Percentiles rank a stretch among this genome's conserved stretches.
phyloP scores from a whole-genome alignment of 2,329 filamentous ascomycete species.

The Xenoacremonium recifei region DNA sequence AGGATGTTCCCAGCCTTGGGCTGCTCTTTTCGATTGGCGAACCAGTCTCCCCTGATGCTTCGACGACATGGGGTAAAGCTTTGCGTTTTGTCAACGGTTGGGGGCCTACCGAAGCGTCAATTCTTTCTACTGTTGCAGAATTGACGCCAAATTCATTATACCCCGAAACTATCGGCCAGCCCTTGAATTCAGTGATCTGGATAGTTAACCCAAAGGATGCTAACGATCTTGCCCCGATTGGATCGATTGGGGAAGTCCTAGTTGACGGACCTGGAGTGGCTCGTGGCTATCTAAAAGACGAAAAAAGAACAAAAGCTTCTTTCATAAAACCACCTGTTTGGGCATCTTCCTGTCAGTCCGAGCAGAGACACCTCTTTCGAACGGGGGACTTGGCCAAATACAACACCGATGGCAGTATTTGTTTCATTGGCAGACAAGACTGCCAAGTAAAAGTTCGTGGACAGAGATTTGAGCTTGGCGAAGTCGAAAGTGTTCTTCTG shows the following conservation, averaged over 20 bases:
- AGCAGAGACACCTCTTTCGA: slow-evolving; percentile 15
- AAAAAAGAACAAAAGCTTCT: slow-evolving; percentile 18
- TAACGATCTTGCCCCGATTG: slow-evolving; percentile 18
- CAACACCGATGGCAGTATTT: slow-evolving; percentile 32
- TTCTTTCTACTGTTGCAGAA: background rate
- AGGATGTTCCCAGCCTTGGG: too few relatives aligned
- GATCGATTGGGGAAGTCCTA: slow-evolving; percentile 24
- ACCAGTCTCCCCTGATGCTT: too few relatives aligned
- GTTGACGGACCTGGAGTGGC: slow-evolving; percentile 26
- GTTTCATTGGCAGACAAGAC: slow-evolving; percentile 50
- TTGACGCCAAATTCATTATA: background rate
- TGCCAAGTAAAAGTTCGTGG: slow-evolving; percentile 56
- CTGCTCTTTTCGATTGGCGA: too few relatives aligned
- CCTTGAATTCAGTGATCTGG: slow-evolving; percentile 13
- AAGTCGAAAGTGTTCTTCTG: slow-evolving; percentile 12
- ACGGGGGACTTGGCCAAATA: slow-evolving; percentile 26
- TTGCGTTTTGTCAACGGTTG: slow-evolving; percentile 11
- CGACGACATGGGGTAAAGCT: too few relatives aligned
- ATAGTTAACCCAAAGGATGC: slow-evolving; percentile 21
- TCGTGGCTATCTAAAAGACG: slow-evolving; percentile 21
- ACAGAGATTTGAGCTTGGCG: slow-evolving; percentile 45
- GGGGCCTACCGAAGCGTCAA: slow-evolving; percentile 17
- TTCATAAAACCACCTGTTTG: slow-evolving; percentile 30
- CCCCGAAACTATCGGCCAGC: slow-evolving; percentile 1
- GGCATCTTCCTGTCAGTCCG: slow-evolving; percentile 4